phyloP scores from a whole-genome alignment of 2,329 filamentous ascomycete genomes.

The Pseudogymnoascus sp. region DNA sequence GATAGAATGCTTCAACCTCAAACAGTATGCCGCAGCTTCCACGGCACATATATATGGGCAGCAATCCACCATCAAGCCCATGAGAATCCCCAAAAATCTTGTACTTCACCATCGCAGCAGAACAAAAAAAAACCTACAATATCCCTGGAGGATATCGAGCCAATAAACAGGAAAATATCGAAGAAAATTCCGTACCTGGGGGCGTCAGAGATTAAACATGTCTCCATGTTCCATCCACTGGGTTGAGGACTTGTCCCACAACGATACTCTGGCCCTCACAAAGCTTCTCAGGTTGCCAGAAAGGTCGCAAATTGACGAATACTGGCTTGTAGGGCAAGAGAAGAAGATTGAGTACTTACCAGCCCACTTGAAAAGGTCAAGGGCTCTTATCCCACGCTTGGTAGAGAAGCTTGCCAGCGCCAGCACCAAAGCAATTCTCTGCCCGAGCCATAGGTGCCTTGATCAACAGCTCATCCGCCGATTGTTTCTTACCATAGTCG shows the following conservation, averaged over 20 bases:
- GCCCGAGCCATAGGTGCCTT: slow-evolving; percentile 34
- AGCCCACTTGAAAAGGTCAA: slow-evolving; percentile 13
- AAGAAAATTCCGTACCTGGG: not conserved
- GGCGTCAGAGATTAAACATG: not conserved
- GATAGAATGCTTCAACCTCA: not conserved
- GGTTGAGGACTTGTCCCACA: slow-evolving; percentile 3
- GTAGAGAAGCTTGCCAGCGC: slow-evolving; percentile 5
- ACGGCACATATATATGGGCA: not conserved
- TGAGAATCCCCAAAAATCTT: not conserved
- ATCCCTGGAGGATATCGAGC: not conserved
- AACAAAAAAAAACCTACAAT: not conserved
- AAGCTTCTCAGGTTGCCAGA: slow-evolving; percentile 2
- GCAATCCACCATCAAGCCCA: not conserved
- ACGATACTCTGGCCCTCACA: not conserved
- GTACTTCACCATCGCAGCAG: not conserved
- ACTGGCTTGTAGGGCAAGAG: not conserved
- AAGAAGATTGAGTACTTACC: slow-evolving; percentile 12
- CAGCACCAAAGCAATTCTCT: slow-evolving; percentile 30
- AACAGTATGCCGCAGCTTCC: not conserved
- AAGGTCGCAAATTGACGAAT: not conserved
- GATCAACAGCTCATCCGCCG: slow-evolving; percentile 38
- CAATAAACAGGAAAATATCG: not conserved
- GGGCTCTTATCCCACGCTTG: slow-evolving; percentile 13
- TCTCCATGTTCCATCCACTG: not conserved
- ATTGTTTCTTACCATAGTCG: slow-evolving; percentile 36